Conservation (phyloP, 2,329 filamentous ascomycete genomes). For the Fusarium transvaalense region DNA sequence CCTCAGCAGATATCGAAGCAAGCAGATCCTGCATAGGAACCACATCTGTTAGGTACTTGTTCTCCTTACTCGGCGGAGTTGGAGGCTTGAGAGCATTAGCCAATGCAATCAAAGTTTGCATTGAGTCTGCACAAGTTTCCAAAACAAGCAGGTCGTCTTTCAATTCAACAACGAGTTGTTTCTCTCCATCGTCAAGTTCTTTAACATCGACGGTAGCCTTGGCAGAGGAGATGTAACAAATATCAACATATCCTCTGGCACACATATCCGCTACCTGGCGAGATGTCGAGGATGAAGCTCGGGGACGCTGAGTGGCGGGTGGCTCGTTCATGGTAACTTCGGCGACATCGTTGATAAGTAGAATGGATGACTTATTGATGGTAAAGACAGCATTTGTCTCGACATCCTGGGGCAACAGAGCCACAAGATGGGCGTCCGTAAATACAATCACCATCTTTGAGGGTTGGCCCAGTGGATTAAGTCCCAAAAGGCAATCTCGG, state of each 20-base stretch:
- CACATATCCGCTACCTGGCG: conserved; percentile 69
- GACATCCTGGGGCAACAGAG: conserved; percentile 73
- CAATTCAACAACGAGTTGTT: conserved; percentile 82
- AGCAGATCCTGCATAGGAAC: conserved; percentile 90
- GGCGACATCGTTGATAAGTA: conserved; percentile 82
- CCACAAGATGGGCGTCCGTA: conserved; percentile 80
- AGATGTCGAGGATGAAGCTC: conserved; percentile 55
- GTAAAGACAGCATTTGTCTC: conserved; percentile 74
- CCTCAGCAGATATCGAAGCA: conserved; percentile 89
- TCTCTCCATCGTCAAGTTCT: conserved; percentile 66
- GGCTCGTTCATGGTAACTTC: conserved; percentile 33
- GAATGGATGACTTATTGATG: conserved; percentile 83
- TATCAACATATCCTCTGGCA: conserved; percentile 81
- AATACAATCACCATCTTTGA: conserved; percentile 85
- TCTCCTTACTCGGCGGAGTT: conserved; percentile 81
- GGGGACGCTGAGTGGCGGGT: conserved; percentile 38
- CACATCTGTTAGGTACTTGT: conserved; percentile 88
- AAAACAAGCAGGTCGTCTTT: conserved; percentile 88
- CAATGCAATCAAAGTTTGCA: conserved; percentile 86
- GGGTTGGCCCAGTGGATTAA: conserved; percentile 81
- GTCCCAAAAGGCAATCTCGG: conserved; percentile 82
- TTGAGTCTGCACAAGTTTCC: conserved; percentile 97
- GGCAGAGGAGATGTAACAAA: conserved; percentile 89
- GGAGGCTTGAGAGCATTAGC: conserved; percentile 86
- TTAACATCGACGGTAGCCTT: conserved; percentile 73